A percentile compares a stretch with the other conserved stretches of the same genome.
phyloP scores from a whole-genome alignment of 768 basidiomycete genomes.

The Termitomyces sp. region DNA sequence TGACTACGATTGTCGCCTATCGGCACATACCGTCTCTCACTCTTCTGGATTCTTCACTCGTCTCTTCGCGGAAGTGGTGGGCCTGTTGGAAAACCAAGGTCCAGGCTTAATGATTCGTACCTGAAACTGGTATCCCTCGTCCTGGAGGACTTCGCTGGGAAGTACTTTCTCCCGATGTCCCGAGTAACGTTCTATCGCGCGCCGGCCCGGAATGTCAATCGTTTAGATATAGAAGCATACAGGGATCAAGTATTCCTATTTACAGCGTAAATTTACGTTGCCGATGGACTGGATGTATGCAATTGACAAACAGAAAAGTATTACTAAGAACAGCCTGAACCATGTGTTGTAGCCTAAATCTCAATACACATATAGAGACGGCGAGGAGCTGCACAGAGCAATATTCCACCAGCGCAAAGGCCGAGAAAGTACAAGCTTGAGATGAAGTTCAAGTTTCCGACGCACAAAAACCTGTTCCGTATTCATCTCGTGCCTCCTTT shows the following conservation, averaged over 20 bases:
- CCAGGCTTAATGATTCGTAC: not conserved
- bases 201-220: not conserved
- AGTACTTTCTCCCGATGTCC: not conserved
- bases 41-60: not conserved
- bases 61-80: not conserved
- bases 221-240: not conserved
- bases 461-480: too few species aligned
- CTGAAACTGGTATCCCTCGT: not conserved
- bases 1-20: not conserved
- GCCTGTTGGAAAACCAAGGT: not conserved
- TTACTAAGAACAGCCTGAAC: too few species aligned
- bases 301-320: not conserved
- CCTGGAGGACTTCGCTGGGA: not conserved
- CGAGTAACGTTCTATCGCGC: not conserved
- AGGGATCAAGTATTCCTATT: not conserved
- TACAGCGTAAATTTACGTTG: not conserved
- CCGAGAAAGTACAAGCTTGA: too few species aligned
- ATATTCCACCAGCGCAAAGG: too few species aligned
- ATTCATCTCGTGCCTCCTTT: too few species aligned
- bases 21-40: not conserved
- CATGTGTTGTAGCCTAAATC: too few species aligned
- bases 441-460: too few species aligned
- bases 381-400: too few species aligned
- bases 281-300: not conserved
- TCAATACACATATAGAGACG: too few species aligned